These are phyloP conservation scores for Blastocystis sp. DNA, from an alignment of 352 stramenopile species.

Conservation along the genomic window DNA sequence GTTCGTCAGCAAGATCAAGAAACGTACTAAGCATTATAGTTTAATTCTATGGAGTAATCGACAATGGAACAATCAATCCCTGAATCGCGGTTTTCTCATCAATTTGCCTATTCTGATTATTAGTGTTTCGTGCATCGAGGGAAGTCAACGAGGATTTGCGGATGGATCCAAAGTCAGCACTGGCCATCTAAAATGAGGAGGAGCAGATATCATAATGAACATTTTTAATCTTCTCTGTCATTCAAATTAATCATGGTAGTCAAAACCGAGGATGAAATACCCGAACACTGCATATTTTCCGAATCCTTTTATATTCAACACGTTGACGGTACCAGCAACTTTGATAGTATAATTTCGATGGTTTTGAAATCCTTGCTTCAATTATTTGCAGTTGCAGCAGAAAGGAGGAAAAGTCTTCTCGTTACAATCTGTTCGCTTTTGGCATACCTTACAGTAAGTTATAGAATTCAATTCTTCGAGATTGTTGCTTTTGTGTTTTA, in stretches of 20 bases:
- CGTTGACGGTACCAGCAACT: background rate
- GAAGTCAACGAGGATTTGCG: slow-evolving; percentile 50
- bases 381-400: background rate
- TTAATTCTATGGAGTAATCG: background rate
- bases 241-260: too few species aligned
- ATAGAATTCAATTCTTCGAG: background rate
- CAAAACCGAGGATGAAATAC: background rate
- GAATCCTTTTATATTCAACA: background rate
- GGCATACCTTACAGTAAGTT: background rate
- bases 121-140: background rate
- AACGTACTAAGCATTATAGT: slow-evolving; percentile 5
- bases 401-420: background rate
- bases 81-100: background rate
- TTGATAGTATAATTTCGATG: background rate
- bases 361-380: background rate
- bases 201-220: background rate
- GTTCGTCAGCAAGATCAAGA: background rate
- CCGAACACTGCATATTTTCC: background rate
- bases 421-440: background rate
- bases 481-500: background rate
- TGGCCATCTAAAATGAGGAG: background rate
- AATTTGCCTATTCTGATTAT: background rate
- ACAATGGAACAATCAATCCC: background rate
- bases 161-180: background rate
- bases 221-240: background rate